These are phyloP conservation scores for Pseudomassariella vexata DNA, from an alignment of 2,329 filamentous ascomycete genomes.

Conservation along the genomic window DNA sequence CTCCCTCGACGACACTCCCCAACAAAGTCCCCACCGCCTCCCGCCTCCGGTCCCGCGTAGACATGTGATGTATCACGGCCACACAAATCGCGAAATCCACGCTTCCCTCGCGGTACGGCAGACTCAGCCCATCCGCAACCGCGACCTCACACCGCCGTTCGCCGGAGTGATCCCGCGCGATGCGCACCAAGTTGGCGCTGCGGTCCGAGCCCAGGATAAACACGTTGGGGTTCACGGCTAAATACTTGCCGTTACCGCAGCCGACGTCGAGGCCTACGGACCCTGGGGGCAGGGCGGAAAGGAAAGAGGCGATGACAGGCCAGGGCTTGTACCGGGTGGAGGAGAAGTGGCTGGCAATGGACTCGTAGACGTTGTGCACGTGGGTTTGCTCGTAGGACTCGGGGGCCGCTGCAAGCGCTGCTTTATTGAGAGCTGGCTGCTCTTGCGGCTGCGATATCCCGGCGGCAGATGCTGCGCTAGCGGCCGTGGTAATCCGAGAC, in stretches of 20 bases:
- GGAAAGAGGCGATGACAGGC: conserved; percentile 82
- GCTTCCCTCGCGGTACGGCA: conserved; percentile 62
- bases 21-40: conserved; percentile 69
- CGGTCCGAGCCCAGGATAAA: conserved; percentile 84
- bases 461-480: no score
- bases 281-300: conserved; percentile 59
- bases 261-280: conserved; percentile 84
- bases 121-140: conserved; percentile 75
- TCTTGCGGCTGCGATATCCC: no score
- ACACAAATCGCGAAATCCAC: conserved; percentile 88
- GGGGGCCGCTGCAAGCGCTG: conserved; percentile 15
- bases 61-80: conserved; percentile 90
- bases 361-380: conserved; percentile 88
- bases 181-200: conserved; percentile 51
- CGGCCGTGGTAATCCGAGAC: neutral
- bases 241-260: conserved; percentile 96
- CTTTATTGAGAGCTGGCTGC: no score
- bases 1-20: conserved; percentile 49
- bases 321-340: conserved; percentile 78
- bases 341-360: conserved; percentile 80
- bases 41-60: conserved; percentile 65
- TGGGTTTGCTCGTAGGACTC: conserved; percentile 74
- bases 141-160: conserved; percentile 55
- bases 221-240: conserved; percentile 69
- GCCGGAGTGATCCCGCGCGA: conserved; percentile 34